Evolutionary conservation across 2,329 filamentous ascomycete species (phyloP), one percentile per base, ranked within the genome.

Genomic region (Tolypocladium paradoxum): DNA sequence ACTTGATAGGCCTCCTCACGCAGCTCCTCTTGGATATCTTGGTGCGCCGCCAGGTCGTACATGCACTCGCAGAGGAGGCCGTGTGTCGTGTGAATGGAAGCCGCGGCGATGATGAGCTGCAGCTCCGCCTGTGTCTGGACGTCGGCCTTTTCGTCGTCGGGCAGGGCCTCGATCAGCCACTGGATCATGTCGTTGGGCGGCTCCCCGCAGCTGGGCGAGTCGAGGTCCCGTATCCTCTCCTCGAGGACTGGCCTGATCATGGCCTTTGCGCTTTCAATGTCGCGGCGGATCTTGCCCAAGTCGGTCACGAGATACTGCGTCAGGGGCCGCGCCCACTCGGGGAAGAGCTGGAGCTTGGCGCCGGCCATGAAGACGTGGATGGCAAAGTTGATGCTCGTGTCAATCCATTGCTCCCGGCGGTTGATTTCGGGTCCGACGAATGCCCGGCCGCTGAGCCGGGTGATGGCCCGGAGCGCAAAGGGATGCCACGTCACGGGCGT

Each of bases 391-490:
- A 77, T 69, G 63, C 70, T 72, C 22, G 74, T 74, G 48, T 75
- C 67, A 67, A 81, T 73, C 79, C 79, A 82, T 54, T 73, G 68
- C 57, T 79, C 73, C 40, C 75, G 67, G 20, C 77, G 76, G 58
- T 73, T 78, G 53, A 81, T 67, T 16, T 69, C 64, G 2, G 72
- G 59, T 1, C 79, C 79, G 7, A 81, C 73, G 56, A 82, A 81
- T 5, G 76, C 71, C 22, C 74, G 69, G 1, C 79, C 77, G 29
- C 76, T 79, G 24, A 83, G 60, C 2, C 78, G 74, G 7, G 79
- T 74, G 12, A 83, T 68, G 4, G 75, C 70, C 24, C 76, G 69
- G 2, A 82, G 68, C 45, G 77, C 67, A 53, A 81, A 75, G 0
- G 74, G 72, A 37, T 79, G 76, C 58, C 81, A 72, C 57, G 73